phyloP scores from a whole-genome alignment of 108 stramenopile species.

The Aurantiochytrium sp. region DNA sequence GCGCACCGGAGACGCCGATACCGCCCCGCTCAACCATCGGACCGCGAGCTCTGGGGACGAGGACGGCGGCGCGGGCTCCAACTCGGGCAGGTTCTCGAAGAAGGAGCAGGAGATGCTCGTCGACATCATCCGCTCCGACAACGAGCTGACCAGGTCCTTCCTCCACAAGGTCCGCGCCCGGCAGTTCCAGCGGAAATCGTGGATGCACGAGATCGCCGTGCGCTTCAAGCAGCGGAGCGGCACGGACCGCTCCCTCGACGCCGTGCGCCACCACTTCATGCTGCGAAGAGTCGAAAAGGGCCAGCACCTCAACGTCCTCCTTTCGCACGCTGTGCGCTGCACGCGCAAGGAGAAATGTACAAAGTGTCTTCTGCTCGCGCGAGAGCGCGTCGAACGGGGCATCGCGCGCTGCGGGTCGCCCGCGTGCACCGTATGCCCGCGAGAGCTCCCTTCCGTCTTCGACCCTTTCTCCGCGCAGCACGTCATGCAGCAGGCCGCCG shows the following conservation, averaged over 20 bases:
- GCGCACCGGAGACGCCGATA: too few relatives aligned
- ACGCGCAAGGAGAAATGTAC: not conserved
- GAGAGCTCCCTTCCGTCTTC: not conserved
- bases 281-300: not conserved
- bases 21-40: too few relatives aligned
- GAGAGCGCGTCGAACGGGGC: not conserved
- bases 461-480: not conserved
- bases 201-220: constrained; percentile 30
- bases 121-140: not conserved
- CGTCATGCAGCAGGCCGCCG: not conserved
- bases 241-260: constrained; percentile 20
- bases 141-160: not conserved
- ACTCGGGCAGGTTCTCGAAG: not conserved
- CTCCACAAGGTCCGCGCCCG: not conserved
- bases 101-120: constrained; percentile 18
- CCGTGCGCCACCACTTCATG: constrained; percentile 26
- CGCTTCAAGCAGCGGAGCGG: constrained; percentile 6
- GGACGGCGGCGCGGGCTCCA: not conserved
- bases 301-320: not conserved
- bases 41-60: not conserved
- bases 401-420: not conserved
- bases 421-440: not conserved
- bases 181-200: not conserved
- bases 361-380: not conserved
- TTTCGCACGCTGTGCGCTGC: not conserved